These are phyloP conservation scores for Dimocarpus longan DNA, from an alignment of 345 rosid species.

Conservation along the genomic window DNA sequence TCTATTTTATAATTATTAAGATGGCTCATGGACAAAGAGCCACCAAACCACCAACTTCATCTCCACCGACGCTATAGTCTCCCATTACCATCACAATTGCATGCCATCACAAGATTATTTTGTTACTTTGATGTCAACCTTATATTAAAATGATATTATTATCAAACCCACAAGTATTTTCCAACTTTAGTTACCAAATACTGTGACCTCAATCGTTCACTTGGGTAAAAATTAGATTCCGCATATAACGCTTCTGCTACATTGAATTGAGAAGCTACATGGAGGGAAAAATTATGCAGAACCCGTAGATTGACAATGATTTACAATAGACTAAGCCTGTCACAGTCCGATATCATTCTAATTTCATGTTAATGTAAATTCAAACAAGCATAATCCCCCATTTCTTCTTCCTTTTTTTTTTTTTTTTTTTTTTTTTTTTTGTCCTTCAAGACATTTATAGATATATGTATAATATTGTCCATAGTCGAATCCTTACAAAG, in stretches of 20 bases:
- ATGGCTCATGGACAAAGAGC: neutral
- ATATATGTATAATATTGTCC: neutral
- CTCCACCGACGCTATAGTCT: slow-evolving; percentile 3
- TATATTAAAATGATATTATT: no score
- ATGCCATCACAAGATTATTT: no score
- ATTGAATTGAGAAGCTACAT: neutral
- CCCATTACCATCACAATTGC: neutral
- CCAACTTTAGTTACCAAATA: neutral
- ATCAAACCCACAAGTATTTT: neutral
- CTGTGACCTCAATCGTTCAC: neutral
- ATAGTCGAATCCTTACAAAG: slow-evolving; percentile 17
- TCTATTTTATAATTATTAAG: neutral
- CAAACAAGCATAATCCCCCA: neutral
- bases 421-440: neutral
- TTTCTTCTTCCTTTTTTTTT: neutral
- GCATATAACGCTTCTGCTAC: neutral
- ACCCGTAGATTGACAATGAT: neutral
- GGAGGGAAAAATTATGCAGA: neutral
- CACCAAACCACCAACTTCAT: neutral
- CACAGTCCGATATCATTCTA: neutral
- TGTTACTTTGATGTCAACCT: neutral
- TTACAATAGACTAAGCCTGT: neutral
- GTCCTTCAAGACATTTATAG: neutral
- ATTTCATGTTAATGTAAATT: neutral
- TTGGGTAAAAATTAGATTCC: neutral